Conservation (phyloP, 768 basidiomycete species). For the Auricularia heimuer region DNA sequence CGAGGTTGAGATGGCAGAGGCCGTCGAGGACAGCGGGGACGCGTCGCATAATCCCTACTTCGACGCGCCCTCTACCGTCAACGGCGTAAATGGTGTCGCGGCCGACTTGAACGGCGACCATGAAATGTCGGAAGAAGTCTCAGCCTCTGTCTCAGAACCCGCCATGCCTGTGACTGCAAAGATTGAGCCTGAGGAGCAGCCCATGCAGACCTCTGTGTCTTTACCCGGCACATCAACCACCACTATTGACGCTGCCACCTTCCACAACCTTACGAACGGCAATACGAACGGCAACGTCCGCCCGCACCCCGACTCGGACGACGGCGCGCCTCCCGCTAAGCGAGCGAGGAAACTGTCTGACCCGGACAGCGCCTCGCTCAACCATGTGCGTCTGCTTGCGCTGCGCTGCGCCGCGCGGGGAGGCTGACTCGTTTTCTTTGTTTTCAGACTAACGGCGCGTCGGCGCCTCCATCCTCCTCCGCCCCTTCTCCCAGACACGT, state of each 20-base stretch:
- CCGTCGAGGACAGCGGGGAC: conserved; percentile 8
- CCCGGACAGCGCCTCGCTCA: conserved; percentile 61
- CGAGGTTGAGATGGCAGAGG: conserved; percentile 52
- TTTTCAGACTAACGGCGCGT: conserved; percentile 16
- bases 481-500: conserved; percentile 5
- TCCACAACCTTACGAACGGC: neutral
- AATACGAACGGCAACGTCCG: neutral
- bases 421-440: no score
- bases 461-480: conserved; percentile 13
- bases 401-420: no score
- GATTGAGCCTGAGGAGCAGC: conserved; percentile 21
- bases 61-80: conserved; percentile 9
- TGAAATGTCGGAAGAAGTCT: conserved; percentile 16
- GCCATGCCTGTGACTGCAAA: conserved; percentile 2
- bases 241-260: neutral
- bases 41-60: neutral
- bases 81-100: conserved; percentile 18
- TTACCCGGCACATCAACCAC: conserved; percentile 6
- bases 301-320: conserved; percentile 21
- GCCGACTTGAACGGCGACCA: conserved; percentile 6
- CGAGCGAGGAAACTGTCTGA: conserved; percentile 68
- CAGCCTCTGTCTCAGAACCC: conserved; percentile 21
- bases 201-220: conserved; percentile 18
- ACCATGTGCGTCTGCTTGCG: conserved; percentile 37
- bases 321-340: conserved; percentile 73